Base-by-base conservation (phyloP, 116 monocot species). In the Dioscorea cayenensis region DNA sequence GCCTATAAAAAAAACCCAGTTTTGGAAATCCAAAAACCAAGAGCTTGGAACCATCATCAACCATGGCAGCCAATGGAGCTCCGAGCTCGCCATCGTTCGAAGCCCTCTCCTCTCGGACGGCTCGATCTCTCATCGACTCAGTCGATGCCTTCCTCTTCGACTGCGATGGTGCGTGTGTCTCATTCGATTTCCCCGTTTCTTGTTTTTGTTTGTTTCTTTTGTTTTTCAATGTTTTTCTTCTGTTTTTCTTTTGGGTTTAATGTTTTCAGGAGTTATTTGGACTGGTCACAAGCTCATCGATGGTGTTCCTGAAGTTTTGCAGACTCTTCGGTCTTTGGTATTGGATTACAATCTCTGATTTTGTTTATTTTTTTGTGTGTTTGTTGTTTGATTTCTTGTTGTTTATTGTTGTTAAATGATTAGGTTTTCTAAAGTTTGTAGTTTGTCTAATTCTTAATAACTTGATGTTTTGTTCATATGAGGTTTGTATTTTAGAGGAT, bases 111-210 rank as follows among this genome's bases (percentile, higher is more conserved):
- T 66, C 88, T 28, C 50, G 76, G 23, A 64, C 65, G 38, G 85
- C 86, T 29, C 67, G 72, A 71, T 68, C 64, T 28, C 86, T 96
- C 71, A 70, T 90, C 52, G 83, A 84, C n/a, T 90, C 90, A 36
- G 84, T 92, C 71, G 92, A 96, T 10, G 92, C 78, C 55, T 96
- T 96, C 87, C 87, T 96, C 84, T 96, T 96, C 72, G 96, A 96
- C 63, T 96, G 96, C 81, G 96, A 96, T 9, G 43, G 43, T 43
- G 12, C 12, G 7, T 43, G 9, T 38, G 43, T 12, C 43, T 8
- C 43, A 43, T 43, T 43, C 43, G 32, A 32, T 32, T 32, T 2
- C 32, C 32, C 32, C 32, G 32, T 32, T 32, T 32, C 32, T 32
- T 92, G 92, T 89, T 17, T 51, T 14, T 20, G 63, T 12, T 1